Base-by-base conservation (phyloP, 2,329 filamentous ascomycete species). In the Drechslerella coelobrocha region DNA sequence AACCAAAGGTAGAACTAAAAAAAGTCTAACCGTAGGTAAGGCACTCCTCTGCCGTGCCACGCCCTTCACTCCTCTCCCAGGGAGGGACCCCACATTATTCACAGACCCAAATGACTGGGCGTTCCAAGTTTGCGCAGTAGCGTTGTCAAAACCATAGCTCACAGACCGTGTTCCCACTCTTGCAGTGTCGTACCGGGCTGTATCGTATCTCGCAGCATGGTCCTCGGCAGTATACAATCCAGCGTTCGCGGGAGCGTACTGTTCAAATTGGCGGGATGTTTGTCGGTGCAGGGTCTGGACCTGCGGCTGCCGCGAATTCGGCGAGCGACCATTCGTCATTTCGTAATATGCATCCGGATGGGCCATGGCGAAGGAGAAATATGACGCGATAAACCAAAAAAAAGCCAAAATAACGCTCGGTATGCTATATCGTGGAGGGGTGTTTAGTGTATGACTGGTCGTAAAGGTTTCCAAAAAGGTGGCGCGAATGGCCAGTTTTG, bases 221-320 rank as follows among this genome's bases (percentile, higher is more conserved):
- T 89, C 86, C 59, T 94, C 90, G 55, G 85, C 83, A 14, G 83
- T 82, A 79, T 93, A 96, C 56, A 92, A 82, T 66, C 85, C 86
- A 53, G 86, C 84, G 77, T 91, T 84, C 62, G 87, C 86, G 5
- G 65, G 59, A 71, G 84, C 85, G 77, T 89, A 88, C 71, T 84
- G 83, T 75, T 96, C 91, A 78, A 92, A 90, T 75, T 89, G 89
- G 75, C 91, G 86, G 75, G 91, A 92, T 45, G 86, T 82, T 78
- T 89, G 88, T 75, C 89, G 86, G 77, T 89, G 86, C 65, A 89
- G 81, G 66, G 84, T 82, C 82, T 88, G 82, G 77, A 75, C 74
- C 31, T 75, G 73, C 23, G 73, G 73, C 45, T 75, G 75, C 31
- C 65, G 51, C 23, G 68, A 60, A 29, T 72, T 72, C 41, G 68